A percentile compares a stretch with the other conserved stretches of the same genome.
Evolutionary conservation across 2,329 filamentous ascomycete species (phyloP).

Genomic region (Alternaria arbusti): DNA sequence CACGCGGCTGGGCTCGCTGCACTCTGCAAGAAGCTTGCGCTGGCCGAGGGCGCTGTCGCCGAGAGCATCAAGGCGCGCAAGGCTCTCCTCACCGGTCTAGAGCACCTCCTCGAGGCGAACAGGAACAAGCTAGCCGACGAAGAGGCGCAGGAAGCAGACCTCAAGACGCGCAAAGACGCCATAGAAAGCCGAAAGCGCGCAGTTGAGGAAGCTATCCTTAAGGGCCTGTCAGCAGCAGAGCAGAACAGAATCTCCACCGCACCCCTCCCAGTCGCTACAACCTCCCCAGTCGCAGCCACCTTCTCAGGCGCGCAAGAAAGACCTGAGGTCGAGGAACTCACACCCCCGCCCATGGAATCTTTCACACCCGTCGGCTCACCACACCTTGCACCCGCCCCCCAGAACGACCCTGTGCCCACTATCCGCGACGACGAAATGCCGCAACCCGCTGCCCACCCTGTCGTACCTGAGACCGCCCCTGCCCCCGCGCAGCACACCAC

Average conservation of each 20-base stretch:
- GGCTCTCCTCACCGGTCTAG: slow-evolving; percentile 77
- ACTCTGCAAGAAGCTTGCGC: slow-evolving; percentile 86
- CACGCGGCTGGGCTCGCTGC: slow-evolving; percentile 89
- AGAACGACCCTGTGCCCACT: slow-evolving; percentile 25
- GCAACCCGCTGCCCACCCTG: slow-evolving; percentile 30
- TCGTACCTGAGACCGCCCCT: slow-evolving; percentile 32
- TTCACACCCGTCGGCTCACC: slow-evolving; percentile 61
- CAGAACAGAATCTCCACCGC: slow-evolving; percentile 55
- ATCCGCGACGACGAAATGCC: slow-evolving; percentile 39
- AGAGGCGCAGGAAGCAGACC: slow-evolving; percentile 66
- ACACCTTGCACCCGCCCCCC: slow-evolving; percentile 22
- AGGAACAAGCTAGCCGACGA: slow-evolving; percentile 73
- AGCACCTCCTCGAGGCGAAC: slow-evolving; percentile 80
- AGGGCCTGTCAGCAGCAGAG: slow-evolving; percentile 71
- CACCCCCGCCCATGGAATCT: slow-evolving; percentile 72
- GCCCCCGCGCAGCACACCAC: slow-evolving; percentile 27
- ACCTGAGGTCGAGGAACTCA: slow-evolving; percentile 84
- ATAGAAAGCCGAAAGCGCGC: slow-evolving; percentile 85
- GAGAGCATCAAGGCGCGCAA: slow-evolving; percentile 87
- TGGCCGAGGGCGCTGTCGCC: slow-evolving; percentile 85
- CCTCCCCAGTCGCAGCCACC: slow-evolving; percentile 20
- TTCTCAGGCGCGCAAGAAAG: slow-evolving; percentile 61
- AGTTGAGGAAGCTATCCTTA: slow-evolving; percentile 90
- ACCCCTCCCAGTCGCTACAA: slow-evolving; percentile 33
- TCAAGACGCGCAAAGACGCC: slow-evolving; percentile 70